phyloP scores from a whole-genome alignment of 805 yeast species.

The Kregervanrija delftensis region DNA sequence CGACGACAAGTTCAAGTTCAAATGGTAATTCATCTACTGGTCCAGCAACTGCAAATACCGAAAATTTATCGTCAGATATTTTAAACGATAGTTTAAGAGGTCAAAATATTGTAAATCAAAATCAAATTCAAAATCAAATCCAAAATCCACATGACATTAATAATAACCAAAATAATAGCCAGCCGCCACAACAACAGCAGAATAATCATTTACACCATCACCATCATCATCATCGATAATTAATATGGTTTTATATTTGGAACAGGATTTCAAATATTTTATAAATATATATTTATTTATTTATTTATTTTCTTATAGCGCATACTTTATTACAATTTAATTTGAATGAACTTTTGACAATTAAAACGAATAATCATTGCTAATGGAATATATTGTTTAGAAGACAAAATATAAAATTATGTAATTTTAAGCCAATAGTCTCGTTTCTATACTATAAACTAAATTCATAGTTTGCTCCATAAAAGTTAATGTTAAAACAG shows the following conservation, averaged over 20 bases:
- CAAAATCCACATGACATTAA: not conserved
- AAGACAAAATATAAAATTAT: too few species aligned
- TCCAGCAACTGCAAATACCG: too few species aligned
- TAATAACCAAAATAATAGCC: not conserved
- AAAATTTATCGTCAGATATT: too few species aligned
- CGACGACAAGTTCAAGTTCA: slow-evolving; percentile 9
- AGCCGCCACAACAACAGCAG: too few species aligned
- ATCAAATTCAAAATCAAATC: not conserved
- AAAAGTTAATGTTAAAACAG: slow-evolving; percentile 80
- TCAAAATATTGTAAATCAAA: not conserved
- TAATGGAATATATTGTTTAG: too few species aligned
- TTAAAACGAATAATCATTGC: not conserved
- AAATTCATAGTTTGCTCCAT: slow-evolving; percentile 92
- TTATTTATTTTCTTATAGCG: not conserved
- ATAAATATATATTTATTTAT: not conserved
- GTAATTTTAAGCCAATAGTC: slow-evolving; percentile 8
- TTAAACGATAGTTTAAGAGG: too few species aligned
- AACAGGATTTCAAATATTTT: not conserved
- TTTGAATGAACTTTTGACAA: not conserved
- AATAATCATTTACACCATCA: slow-evolving; percentile 3
- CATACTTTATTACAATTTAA: not conserved
- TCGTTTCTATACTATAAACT: slow-evolving; percentile 35
- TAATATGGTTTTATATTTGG: too few species aligned
- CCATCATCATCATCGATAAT: slow-evolving; percentile 2
- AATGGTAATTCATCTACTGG: slow-evolving; percentile 4